Percentiles rank a stretch among this genome's conserved stretches.
Evolutionary conservation across 2,329 filamentous ascomycete genomes (phyloP).

Genomic region (Microdochium bolleyi): DNA sequence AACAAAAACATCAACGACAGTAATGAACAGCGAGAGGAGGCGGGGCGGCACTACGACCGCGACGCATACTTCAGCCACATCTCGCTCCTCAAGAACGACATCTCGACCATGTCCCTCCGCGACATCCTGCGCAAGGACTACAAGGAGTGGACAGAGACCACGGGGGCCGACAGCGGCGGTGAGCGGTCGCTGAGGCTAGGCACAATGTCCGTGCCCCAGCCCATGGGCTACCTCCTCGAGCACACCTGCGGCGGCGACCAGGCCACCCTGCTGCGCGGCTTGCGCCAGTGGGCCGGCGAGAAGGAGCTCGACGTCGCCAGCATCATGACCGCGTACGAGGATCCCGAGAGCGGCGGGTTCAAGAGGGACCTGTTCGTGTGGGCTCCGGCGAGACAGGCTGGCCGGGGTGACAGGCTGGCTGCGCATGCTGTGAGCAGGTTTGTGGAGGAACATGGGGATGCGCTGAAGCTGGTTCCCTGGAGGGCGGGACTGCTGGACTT

Average conservation of each 20-base stretch:
- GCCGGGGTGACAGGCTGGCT: conserved; percentile 34
- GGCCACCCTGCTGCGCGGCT: not conserved
- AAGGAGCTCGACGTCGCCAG: conserved; percentile 52
- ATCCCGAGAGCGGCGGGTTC: conserved; percentile 45
- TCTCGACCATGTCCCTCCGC: conserved; percentile 49
- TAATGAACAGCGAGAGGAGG: not conserved
- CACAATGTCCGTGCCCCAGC: conserved; percentile 57
- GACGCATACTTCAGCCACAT: conserved; percentile 51
- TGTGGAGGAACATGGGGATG: conserved; percentile 29
- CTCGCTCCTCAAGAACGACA: conserved; percentile 57
- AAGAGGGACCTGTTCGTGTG: conserved; percentile 61
- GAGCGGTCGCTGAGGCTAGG: conserved; percentile 42
- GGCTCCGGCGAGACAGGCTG: conserved; percentile 26
- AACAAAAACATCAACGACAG: conserved; percentile 1
- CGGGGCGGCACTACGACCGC: conserved; percentile 36
- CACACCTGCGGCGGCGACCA: conserved; percentile 32
- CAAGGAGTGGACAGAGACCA: conserved; percentile 63
- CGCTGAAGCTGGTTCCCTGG: conserved; percentile 51
- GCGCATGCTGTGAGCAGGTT: conserved; percentile 47
- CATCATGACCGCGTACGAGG: conserved; percentile 61
- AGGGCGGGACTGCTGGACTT: conserved; percentile 35
- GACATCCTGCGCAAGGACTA: conserved; percentile 78
- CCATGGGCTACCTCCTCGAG: conserved; percentile 48
- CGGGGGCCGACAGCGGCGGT: conserved; percentile 17
- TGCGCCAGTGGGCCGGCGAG: conserved; percentile 47